Evolutionary conservation across 2,329 filamentous ascomycete genomes (phyloP).

Genomic region (Colletotrichum eremochloae): DNA sequence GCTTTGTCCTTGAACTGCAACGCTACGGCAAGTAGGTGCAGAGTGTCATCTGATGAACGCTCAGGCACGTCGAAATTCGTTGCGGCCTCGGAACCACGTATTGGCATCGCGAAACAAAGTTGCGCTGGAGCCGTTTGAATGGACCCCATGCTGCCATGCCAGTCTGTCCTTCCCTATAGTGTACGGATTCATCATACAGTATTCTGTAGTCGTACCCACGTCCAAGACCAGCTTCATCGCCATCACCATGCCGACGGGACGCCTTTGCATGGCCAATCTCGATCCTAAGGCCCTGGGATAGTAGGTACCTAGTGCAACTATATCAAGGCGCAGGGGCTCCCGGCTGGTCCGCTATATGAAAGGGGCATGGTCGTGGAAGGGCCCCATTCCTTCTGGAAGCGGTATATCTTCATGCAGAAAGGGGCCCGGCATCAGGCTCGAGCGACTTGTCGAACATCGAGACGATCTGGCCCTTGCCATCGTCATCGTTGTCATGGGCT

Average conservation of each 20-base stretch:
- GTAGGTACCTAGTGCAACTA: slow-evolving; percentile 1
- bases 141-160: slow-evolving; percentile 19
- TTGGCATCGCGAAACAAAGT: slow-evolving; percentile 39
- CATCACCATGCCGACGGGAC: slow-evolving; percentile 12
- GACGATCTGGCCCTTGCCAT: neutral
- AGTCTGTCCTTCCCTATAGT: slow-evolving; percentile 16
- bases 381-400: slow-evolving; percentile 39
- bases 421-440: slow-evolving; percentile 9
- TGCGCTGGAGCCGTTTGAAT: slow-evolving; percentile 42
- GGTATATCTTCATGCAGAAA: slow-evolving; percentile 12
- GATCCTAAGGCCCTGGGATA: slow-evolving; percentile 30
- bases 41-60: slow-evolving; percentile 39
- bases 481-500: slow-evolving; percentile 10
- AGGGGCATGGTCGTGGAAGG: slow-evolving; percentile 37
- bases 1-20: slow-evolving; percentile 23
- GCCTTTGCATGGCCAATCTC: slow-evolving; percentile 33
- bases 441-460: neutral
- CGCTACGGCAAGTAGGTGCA: slow-evolving; percentile 29
- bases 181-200: neutral
- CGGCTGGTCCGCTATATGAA: slow-evolving; percentile 34
- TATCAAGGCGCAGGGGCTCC: slow-evolving; percentile 31
- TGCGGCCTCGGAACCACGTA: slow-evolving; percentile 30
- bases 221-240: neutral
- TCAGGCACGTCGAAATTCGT: slow-evolving; percentile 37
- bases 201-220: slow-evolving; percentile 11